A percentile compares a stretch with the other conserved stretches of the same genome.
Conservation (phyloP, 345 rosid genomes). For the Populus deltoides region DNA sequence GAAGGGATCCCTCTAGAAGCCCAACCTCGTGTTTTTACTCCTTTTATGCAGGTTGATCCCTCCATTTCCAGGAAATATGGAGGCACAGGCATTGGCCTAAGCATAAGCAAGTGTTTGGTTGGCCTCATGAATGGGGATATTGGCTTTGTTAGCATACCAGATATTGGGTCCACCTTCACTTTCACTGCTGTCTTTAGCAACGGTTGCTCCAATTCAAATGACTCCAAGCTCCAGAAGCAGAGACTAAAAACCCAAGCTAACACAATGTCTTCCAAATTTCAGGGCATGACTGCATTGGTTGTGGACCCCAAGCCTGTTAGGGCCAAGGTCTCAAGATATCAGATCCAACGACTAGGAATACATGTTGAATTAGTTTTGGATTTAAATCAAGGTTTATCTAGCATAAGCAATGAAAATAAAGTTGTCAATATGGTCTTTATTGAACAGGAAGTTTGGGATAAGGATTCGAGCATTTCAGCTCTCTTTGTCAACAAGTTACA, state of each 20-base stretch:
- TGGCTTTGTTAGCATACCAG: slow-evolving; percentile 75
- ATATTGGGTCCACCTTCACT: slow-evolving; percentile 83
- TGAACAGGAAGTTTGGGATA: slow-evolving; percentile 85
- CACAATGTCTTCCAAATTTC: slow-evolving; percentile 45
- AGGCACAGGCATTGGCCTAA: slow-evolving; percentile 95
- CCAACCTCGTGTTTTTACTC: slow-evolving; percentile 86
- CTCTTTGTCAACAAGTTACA: slow-evolving; percentile 38
- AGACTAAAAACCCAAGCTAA: slow-evolving; percentile 42
- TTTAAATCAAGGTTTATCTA: slow-evolving; percentile 43
- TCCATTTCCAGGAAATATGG: slow-evolving; percentile 86
- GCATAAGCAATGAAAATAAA: slow-evolving; percentile 29
- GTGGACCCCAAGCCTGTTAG: slow-evolving; percentile 73
- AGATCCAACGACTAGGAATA: slow-evolving; percentile 75
- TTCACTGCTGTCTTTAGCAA: slow-evolving; percentile 75
- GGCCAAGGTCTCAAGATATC: slow-evolving; percentile 74
- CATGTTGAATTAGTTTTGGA: slow-evolving; percentile 56
- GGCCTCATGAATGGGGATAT: slow-evolving; percentile 89
- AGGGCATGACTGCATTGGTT: slow-evolving; percentile 68
- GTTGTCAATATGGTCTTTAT: slow-evolving; percentile 56
- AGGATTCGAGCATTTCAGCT: slow-evolving; percentile 42
- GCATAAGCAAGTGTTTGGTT: slow-evolving; percentile 94
- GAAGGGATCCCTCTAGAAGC: slow-evolving; percentile 85
- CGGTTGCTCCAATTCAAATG: slow-evolving; percentile 40
- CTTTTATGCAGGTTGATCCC: slow-evolving; percentile 92
- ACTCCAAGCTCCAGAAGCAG: slow-evolving; percentile 47